Percentiles rank a stretch among this genome's conserved stretches.
Evolutionary conservation across 2,329 filamentous ascomycete genomes (phyloP).

Genomic region (Ophiostoma angusticollis): DNA sequence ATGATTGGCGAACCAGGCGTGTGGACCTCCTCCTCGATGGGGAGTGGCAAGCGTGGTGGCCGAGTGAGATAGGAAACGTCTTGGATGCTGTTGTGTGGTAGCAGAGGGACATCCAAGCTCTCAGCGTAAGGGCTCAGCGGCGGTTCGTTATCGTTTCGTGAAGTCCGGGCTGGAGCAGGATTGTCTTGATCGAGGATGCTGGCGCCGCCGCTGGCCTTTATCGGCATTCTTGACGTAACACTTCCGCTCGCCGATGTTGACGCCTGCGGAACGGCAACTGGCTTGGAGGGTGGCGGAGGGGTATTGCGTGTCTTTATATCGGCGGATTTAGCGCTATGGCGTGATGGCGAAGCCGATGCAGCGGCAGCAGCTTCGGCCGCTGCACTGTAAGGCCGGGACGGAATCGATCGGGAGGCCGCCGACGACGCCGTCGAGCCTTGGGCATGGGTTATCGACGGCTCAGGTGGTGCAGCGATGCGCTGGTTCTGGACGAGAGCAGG

Average conservation of each 20-base stretch:
- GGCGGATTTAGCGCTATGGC: conserved; percentile 18
- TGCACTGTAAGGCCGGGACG: conserved; percentile 12
- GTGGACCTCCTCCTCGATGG: conserved; percentile 83
- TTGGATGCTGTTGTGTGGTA: conserved; percentile 45
- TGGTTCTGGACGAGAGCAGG: conserved; percentile 44
- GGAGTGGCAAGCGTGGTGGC: conserved; percentile 81
- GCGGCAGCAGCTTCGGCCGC: conserved; percentile 8
- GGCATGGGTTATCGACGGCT: conserved; percentile 48
- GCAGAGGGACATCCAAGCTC: conserved; percentile 29
- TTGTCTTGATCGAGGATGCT: too few relatives aligned
- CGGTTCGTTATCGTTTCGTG: conserved; percentile 18
- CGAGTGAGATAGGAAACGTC: conserved; percentile 51
- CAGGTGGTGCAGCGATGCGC: conserved; percentile 45
- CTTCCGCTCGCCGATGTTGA: background rate
- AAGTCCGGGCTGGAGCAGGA: too few relatives aligned
- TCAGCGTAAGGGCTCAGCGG: conserved; percentile 21
- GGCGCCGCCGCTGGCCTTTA: background rate
- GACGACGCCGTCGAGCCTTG: conserved; percentile 36
- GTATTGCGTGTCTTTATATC: conserved; percentile 19
- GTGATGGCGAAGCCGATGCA: conserved; percentile 11
- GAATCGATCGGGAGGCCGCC: conserved; percentile 15
- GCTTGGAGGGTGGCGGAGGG: conserved; percentile 28
- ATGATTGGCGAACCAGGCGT: conserved; percentile 85
- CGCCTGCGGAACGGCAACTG: conserved; percentile 40
- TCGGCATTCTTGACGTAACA: conserved; percentile 15